Evolutionary conservation across 2,329 filamentous ascomycete genomes (phyloP).

Genomic region (Sporothrix humicola): DNA sequence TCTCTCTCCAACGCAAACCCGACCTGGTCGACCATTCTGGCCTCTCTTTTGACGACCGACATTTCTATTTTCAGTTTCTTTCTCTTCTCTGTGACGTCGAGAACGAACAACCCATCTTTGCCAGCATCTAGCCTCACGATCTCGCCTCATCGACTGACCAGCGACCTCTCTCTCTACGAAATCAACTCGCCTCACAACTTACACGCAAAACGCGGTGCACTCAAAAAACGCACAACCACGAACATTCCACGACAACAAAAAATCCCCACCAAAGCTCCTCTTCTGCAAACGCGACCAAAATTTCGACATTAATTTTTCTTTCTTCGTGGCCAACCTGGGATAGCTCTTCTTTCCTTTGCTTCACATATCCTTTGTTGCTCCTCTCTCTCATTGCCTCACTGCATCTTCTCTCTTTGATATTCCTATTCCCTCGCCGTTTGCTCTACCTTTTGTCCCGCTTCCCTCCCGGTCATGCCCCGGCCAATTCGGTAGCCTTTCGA

Average conservation of each 20-base stretch:
- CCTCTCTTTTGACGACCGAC: constrained; percentile 29
- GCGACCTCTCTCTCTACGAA: background rate
- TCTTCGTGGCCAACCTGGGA: constrained; percentile 15
- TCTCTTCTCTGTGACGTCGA: constrained; percentile 16
- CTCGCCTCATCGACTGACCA: background rate
- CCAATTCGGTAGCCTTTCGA: constrained; percentile 17
- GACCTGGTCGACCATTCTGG: constrained; percentile 23
- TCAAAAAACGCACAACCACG: constrained; percentile 28
- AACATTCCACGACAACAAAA: constrained; percentile 32
- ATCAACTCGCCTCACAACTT: background rate
- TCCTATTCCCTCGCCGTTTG: background rate
- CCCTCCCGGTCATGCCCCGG: constrained; percentile 34
- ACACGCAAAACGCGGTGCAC: constrained; percentile 31
- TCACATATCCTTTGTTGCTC: constrained; percentile 11
- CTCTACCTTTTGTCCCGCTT: background rate
- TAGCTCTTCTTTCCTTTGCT: background rate
- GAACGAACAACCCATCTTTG: constrained; percentile 19
- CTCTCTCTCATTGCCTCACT: background rate
- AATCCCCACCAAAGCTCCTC: constrained; percentile 30
- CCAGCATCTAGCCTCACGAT: background rate
- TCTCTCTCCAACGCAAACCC: constrained; percentile 18
- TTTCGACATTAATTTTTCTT: constrained; percentile 7
- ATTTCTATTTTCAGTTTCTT: constrained; percentile 6
- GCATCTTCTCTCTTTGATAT: background rate
- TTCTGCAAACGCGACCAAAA: constrained; percentile 27